These are phyloP conservation scores for Phialophora tarda DNA, from an alignment of 2,329 filamentous ascomycete genomes.

Conservation along the genomic window DNA sequence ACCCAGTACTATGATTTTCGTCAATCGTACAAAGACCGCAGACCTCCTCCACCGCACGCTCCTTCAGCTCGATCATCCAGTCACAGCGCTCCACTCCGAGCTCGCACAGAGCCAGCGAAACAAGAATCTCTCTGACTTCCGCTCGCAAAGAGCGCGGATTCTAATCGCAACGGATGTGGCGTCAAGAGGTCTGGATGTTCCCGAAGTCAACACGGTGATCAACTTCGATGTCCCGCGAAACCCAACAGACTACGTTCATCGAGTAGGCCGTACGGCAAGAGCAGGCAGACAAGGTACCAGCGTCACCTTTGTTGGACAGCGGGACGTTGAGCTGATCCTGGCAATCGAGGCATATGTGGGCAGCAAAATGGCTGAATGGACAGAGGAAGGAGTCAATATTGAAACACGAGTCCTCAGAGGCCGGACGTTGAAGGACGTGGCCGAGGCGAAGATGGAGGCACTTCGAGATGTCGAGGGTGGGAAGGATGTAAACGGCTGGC, in stretches of 20 bases:
- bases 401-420: conserved; percentile 86
- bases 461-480: conserved; percentile 89
- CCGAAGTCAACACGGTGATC: conserved; percentile 84
- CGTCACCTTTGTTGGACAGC: conserved; percentile 87
- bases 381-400: conserved; percentile 91
- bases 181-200: conserved; percentile 91
- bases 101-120: conserved; percentile 84
- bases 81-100: conserved; percentile 87
- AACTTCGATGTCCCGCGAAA: conserved; percentile 98
- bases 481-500: conserved; percentile 87
- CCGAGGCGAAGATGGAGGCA: conserved; percentile 95
- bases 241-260: conserved; percentile 95
- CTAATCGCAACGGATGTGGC: conserved; percentile 96
- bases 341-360: conserved; percentile 84
- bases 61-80: conserved; percentile 82
- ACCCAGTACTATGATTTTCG: conserved; percentile 89
- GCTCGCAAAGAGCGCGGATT: conserved; percentile 84
- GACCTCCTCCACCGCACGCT: conserved; percentile 88
- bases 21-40: conserved; percentile 87
- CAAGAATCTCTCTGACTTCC: conserved; percentile 88
- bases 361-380: conserved; percentile 82
- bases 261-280: conserved; percentile 92
- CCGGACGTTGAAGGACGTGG: conserved; percentile 78
- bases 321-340: conserved; percentile 87
- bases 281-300: conserved; percentile 82